phyloP scores from a whole-genome alignment of 352 stramenopile species.

The Aphanomyces astaci region DNA sequence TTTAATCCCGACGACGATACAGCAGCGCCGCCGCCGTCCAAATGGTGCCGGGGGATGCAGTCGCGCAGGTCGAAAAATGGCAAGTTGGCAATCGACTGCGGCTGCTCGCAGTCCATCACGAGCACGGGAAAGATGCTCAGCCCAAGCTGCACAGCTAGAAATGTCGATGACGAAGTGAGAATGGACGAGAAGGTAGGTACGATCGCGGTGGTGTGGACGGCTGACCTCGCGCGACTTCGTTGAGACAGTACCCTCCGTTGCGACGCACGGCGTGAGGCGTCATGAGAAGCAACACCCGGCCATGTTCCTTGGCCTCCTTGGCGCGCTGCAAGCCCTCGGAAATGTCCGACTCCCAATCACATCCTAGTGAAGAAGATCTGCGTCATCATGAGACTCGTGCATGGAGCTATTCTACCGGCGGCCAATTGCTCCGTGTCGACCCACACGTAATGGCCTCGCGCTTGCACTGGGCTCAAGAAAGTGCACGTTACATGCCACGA shows the following conservation, averaged over 20 bases:
- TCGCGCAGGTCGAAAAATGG: constrained; percentile 67
- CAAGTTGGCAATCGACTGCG: constrained; percentile 51
- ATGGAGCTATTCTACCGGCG: constrained; percentile 28
- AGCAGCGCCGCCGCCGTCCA: constrained; percentile 13
- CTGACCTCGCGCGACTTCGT: constrained; percentile 54
- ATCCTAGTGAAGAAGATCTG: not conserved
- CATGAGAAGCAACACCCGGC: constrained; percentile 68
- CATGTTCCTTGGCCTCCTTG: constrained; percentile 54
- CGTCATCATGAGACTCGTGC: not conserved
- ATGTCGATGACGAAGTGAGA: no score
- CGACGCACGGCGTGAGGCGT: constrained; percentile 58
- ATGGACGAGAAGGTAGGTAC: no score
- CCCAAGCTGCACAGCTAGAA: constrained; percentile 35
- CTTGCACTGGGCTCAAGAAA: constrained; percentile 36
- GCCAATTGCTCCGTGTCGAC: constrained; percentile 60
- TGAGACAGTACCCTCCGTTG: constrained; percentile 65
- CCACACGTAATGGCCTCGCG: constrained; percentile 54
- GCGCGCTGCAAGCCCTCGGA: constrained; percentile 48
- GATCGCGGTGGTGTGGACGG: no score
- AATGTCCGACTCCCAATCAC: constrained; percentile 70
- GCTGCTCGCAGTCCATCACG: constrained; percentile 49
- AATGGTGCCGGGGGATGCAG: constrained; percentile 35
- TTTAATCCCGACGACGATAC: not conserved
- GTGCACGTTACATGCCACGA: not conserved
- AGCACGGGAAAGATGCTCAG: constrained; percentile 67